Percentiles rank a stretch among this genome's conserved stretches.
Evolutionary conservation across 805 yeast species (phyloP).

Genomic region (Pichia insulana): DNA sequence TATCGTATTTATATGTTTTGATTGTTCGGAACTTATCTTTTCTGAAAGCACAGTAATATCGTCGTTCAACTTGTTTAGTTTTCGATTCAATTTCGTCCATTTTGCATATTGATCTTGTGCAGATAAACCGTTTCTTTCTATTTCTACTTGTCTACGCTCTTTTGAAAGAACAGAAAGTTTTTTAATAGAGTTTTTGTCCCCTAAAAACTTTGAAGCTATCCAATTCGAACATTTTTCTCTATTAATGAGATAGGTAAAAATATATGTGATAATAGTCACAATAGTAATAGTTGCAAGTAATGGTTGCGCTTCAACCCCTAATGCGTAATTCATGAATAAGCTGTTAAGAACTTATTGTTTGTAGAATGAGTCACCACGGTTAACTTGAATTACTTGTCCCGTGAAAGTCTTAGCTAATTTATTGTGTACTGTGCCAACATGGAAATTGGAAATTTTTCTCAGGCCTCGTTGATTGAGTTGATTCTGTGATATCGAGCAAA

Average conservation of each 20-base stretch:
- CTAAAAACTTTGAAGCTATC: not conserved
- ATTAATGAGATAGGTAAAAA: not conserved
- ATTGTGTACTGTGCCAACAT: no score
- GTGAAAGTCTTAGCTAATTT: no score
- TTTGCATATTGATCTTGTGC: constrained; percentile 93
- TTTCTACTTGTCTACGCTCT: constrained; percentile 40
- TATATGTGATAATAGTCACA: not conserved
- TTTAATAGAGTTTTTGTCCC: constrained; percentile 2
- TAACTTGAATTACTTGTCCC: no score
- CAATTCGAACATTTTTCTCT: not conserved
- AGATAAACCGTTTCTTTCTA: constrained; percentile 51
- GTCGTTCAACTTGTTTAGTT: constrained; percentile 45
- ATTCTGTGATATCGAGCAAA: no score
- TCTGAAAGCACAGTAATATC: constrained; percentile 40
- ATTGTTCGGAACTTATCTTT: constrained; percentile 30
- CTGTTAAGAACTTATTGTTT: no score
- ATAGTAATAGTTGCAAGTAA: not conserved
- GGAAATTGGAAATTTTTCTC: no score
- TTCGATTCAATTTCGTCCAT: constrained; percentile 89
- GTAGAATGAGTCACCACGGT: no score
- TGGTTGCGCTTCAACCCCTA: not conserved
- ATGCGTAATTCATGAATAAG: not conserved
- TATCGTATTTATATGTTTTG: constrained; percentile 2
- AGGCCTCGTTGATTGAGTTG: not conserved
- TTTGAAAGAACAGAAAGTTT: constrained; percentile 27